Conservation (phyloP, 495 filamentous ascomycete species). For the Penicillium cosmopolitanum region DNA sequence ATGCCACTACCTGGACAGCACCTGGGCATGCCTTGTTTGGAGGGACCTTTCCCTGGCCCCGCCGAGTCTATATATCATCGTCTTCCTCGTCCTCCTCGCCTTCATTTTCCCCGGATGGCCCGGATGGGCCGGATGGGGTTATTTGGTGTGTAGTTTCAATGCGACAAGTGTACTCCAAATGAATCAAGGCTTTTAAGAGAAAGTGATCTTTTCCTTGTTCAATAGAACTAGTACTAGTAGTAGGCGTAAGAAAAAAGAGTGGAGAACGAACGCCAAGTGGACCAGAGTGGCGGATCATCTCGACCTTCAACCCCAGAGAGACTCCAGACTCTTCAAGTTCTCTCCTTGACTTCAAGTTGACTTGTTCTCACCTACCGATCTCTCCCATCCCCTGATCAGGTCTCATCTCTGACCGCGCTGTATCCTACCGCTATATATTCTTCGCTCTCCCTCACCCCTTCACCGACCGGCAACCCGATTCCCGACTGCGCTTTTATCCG, state of each 20-base stretch:
- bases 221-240: too few relatives aligned
- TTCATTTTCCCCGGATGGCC: too few relatives aligned
- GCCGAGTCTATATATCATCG: too few relatives aligned
- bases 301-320: constrained; percentile 23
- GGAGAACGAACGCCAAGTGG: constrained; percentile 15
- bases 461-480: not conserved
- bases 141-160: too few relatives aligned
- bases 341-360: not conserved
- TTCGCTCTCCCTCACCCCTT: not conserved
- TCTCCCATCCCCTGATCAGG: not conserved
- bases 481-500: constrained; percentile 4
- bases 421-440: not conserved
- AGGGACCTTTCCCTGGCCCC: too few relatives aligned
- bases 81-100: not conserved
- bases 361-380: not conserved
- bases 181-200: too few relatives aligned
- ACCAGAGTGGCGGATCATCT: constrained; percentile 29
- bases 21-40: too few relatives aligned
- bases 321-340: constrained; percentile 7
- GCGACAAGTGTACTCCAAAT: too few relatives aligned
- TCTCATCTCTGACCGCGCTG: not conserved
- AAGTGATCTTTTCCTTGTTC: too few relatives aligned
- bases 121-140: too few relatives aligned
- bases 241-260: constrained; percentile 1
- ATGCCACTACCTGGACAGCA: too few relatives aligned